A percentile compares a stretch with the other conserved stretches of the same genome.
These are phyloP conservation scores for Passiflora organensis DNA, from an alignment of 345 rosid species.

Conservation along the genomic window DNA sequence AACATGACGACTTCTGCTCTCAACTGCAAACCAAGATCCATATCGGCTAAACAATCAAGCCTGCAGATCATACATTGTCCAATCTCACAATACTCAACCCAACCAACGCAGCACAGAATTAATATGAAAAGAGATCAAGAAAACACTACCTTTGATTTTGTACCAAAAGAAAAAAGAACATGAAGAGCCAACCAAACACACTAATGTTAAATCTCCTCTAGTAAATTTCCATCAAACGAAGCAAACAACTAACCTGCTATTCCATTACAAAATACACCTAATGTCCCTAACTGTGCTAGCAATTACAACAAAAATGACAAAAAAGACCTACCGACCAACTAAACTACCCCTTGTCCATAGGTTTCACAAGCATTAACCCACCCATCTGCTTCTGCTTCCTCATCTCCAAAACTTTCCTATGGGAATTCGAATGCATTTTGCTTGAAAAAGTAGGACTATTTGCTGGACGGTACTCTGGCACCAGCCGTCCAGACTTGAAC, in stretches of 20 bases:
- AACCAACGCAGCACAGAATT: constrained; percentile 14
- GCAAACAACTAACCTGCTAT: constrained; percentile 12
- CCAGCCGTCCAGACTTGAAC: constrained; percentile 75
- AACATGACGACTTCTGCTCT: constrained; percentile 7
- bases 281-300: constrained; percentile 32
- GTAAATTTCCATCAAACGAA: constrained; percentile 21
- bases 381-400: constrained; percentile 46
- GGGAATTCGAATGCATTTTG: constrained; percentile 73
- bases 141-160: constrained; percentile 6
- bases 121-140: constrained; percentile 8
- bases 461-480: constrained; percentile 81
- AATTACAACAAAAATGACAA: constrained; percentile 1
- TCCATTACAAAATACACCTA: constrained; percentile 26
- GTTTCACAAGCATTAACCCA: constrained; percentile 27
- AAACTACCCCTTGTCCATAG: constrained; percentile 41
- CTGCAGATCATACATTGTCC: constrained; percentile 3
- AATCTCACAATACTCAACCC: constrained; percentile 3
- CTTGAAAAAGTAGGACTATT: constrained; percentile 62
- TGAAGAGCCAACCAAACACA: constrained; percentile 18
- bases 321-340: neutral
- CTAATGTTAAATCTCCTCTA: constrained; percentile 26
- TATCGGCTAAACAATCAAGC: constrained; percentile 7
- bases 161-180: constrained; percentile 12
- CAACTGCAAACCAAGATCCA: constrained; percentile 10
- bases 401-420: constrained; percentile 76